Evolutionary conservation across 2,329 filamentous ascomycete genomes (phyloP).

Genomic region (Aureobasidium sp.): DNA sequence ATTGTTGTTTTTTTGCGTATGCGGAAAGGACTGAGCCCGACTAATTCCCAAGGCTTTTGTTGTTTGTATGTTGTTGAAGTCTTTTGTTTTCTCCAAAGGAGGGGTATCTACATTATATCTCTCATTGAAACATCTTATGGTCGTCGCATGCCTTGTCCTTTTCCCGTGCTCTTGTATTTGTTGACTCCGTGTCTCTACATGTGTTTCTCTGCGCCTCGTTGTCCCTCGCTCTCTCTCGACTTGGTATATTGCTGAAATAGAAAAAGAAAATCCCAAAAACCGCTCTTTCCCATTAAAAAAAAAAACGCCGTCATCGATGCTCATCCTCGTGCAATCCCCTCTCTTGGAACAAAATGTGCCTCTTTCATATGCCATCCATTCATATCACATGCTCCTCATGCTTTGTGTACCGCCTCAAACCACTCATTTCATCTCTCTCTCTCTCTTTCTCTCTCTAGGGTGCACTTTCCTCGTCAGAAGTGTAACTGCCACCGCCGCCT

Average conservation of each 20-base stretch:
- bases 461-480: slow-evolving; percentile 21
- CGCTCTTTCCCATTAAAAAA: too few relatives aligned
- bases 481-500: slow-evolving; percentile 20
- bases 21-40: background rate
- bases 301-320: background rate
- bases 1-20: background rate
- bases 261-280: background rate
- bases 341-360: too few relatives aligned
- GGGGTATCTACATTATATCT: slow-evolving; percentile 5
- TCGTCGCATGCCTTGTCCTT: background rate
- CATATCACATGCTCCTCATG: background rate
- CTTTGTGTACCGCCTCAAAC: too few relatives aligned
- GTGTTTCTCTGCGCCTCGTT: background rate
- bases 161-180: background rate
- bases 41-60: background rate
- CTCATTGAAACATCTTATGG: background rate
- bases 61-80: background rate
- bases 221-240: background rate
- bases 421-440: background rate
- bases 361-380: too few relatives aligned
- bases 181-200: too few relatives aligned
- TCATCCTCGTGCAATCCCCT: too few relatives aligned
- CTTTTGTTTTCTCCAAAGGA: background rate
- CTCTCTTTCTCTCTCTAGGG: background rate
- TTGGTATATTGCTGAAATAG: background rate